A percentile compares a stretch with the other conserved stretches of the same genome.
Conservation (phyloP, 257 asterid species). For the Haberlea rhodopensis region DNA sequence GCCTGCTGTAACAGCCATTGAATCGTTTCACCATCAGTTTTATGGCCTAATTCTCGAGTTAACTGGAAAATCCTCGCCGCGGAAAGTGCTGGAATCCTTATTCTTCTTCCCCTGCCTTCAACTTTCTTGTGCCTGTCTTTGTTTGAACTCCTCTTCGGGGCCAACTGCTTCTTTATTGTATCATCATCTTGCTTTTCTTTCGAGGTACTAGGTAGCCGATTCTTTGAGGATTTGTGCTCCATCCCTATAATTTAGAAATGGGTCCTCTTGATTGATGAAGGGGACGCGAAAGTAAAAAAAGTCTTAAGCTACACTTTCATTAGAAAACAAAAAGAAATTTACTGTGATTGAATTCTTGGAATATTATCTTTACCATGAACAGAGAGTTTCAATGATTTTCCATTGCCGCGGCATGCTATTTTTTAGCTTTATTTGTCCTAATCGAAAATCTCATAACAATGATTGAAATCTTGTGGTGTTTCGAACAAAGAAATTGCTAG, state of each 20-base stretch:
- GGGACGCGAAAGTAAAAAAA: constrained; percentile 33
- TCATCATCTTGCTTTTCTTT: constrained; percentile 38
- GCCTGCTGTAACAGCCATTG: constrained; percentile 60
- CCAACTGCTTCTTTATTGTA: constrained; percentile 31
- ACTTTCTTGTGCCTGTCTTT: constrained; percentile 60
- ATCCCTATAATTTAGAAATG: constrained; percentile 34
- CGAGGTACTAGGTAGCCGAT: constrained; percentile 23
- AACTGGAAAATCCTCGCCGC: constrained; percentile 60
- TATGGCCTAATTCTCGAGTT: constrained; percentile 49
- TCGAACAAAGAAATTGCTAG: neutral
- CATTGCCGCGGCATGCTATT: neutral
- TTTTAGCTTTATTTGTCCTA: neutral
- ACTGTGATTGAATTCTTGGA: neutral
- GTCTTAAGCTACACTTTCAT: neutral
- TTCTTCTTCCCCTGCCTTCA: constrained; percentile 55
- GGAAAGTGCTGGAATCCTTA: constrained; percentile 53
- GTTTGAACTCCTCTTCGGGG: constrained; percentile 47
- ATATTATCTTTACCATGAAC: neutral
- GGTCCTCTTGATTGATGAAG: constrained; percentile 49
- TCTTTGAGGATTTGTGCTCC: constrained; percentile 30
- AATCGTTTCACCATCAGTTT: constrained; percentile 53
- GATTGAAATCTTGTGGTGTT: neutral
- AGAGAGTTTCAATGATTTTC: neutral
- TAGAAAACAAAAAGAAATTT: neutral
- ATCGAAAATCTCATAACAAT: neutral